These are phyloP conservation scores for Ricinus communis DNA, from an alignment of 345 rosid genomes.

Conservation along the genomic window DNA sequence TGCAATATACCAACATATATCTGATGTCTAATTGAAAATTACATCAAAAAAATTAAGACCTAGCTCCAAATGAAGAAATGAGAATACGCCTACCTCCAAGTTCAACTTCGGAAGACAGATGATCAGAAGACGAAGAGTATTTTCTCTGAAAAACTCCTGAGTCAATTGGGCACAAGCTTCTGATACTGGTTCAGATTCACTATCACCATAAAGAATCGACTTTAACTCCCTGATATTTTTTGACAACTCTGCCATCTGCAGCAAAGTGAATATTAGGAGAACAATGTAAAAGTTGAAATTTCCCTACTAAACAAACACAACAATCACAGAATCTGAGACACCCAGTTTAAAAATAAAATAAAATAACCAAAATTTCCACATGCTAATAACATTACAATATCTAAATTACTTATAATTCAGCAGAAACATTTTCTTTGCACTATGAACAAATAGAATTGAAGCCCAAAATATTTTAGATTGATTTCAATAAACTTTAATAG, in stretches of 20 bases:
- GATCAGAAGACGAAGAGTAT: constrained; percentile 73
- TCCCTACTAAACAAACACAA: not conserved
- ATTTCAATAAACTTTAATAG: too few relatives aligned
- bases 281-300: not conserved
- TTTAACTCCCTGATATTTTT: constrained; percentile 82
- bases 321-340: not conserved
- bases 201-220: constrained; percentile 84
- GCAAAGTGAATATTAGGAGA: not conserved
- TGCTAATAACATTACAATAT: not conserved
- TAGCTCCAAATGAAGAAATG: not conserved
- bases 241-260: constrained; percentile 80
- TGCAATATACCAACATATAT: not conserved
- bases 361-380: not conserved
- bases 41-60: not conserved
- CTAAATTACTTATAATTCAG: not conserved
- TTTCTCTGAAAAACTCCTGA: constrained; percentile 88
- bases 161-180: constrained; percentile 92
- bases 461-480: too few relatives aligned
- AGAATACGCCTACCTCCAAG: constrained; percentile 60
- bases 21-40: not conserved
- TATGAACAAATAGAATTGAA: not conserved
- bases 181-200: constrained; percentile 91
- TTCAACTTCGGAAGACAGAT: constrained; percentile 77
- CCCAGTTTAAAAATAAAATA: not conserved
- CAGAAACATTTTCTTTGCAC: not conserved